Conservation (phyloP, 1,139 yeast species). For the Magnusiomyces clavatus region DNA sequence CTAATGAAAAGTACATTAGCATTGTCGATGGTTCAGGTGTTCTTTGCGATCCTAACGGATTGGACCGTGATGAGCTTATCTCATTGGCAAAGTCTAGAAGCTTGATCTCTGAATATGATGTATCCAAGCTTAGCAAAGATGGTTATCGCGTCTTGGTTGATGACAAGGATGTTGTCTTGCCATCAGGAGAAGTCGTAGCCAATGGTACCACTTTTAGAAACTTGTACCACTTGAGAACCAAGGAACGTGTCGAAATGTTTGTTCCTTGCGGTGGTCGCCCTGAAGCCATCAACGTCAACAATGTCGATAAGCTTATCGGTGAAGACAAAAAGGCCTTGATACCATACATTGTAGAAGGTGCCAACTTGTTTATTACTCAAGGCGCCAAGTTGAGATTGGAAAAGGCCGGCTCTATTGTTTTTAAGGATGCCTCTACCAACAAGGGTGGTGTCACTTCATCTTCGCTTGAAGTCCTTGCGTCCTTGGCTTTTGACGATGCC, state of each 20-base stretch:
- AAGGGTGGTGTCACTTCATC: constrained; percentile 99
- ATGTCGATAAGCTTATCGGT: constrained; percentile 66
- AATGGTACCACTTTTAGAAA: constrained; percentile 93
- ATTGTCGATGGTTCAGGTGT: constrained; percentile 96
- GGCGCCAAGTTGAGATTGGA: constrained; percentile 84
- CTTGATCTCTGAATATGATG: constrained; percentile 68
- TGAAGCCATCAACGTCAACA: constrained; percentile 85
- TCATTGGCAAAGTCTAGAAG: constrained; percentile 72
- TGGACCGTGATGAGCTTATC: constrained; percentile 68
- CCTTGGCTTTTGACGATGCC: constrained; percentile 81
- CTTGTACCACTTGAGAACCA: constrained; percentile 68
- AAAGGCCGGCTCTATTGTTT: constrained; percentile 74
- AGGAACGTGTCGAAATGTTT: constrained; percentile 61
- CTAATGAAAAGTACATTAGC: constrained; percentile 80
- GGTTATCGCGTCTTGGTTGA: constrained; percentile 86
- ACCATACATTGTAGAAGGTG: constrained; percentile 95
- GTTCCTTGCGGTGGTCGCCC: constrained; percentile 99
- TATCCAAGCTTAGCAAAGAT: constrained; percentile 52
- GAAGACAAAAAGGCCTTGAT: constrained; percentile 70
- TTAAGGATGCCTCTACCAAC: constrained; percentile 95
- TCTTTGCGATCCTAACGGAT: constrained; percentile 82
- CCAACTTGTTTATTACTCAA: constrained; percentile 91
- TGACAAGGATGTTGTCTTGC: constrained; percentile 71
- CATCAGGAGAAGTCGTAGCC: constrained; percentile 65
- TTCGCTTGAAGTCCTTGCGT: constrained; percentile 89